A percentile compares a stretch with the other conserved stretches of the same genome.
Conservation (phyloP, 495 filamentous ascomycete genomes). For the Penicillium angulare region DNA sequence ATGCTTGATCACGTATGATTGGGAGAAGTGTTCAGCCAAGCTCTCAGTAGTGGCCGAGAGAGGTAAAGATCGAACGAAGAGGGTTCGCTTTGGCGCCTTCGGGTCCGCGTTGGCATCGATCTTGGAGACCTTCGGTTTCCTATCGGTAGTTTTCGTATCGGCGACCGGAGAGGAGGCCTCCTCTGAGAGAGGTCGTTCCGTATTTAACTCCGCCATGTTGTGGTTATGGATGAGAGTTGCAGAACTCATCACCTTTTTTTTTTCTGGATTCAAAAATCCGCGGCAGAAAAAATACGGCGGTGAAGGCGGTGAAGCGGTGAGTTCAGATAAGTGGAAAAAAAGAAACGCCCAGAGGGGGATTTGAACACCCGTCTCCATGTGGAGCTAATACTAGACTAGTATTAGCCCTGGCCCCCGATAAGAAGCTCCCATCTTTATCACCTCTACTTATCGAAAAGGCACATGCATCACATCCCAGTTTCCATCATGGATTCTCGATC, state of each 20-base stretch:
- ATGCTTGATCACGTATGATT: slow-evolving; percentile 91
- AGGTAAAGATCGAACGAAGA: slow-evolving; percentile 89
- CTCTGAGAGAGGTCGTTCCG: slow-evolving; percentile 33
- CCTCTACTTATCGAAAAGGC: neutral
- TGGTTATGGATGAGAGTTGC: slow-evolving; percentile 12
- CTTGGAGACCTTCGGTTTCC: slow-evolving; percentile 25
- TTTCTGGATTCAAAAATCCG: slow-evolving; percentile 39
- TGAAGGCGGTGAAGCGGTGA: slow-evolving; percentile 12
- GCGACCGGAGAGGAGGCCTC: slow-evolving; percentile 11
- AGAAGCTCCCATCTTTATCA: slow-evolving; percentile 21
- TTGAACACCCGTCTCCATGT: too few species aligned
- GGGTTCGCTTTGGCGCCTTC: slow-evolving; percentile 56
- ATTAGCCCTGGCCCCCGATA: slow-evolving; percentile 21
- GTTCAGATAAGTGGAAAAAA: too few species aligned
- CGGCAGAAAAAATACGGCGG: slow-evolving; percentile 46
- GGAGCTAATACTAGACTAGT: too few species aligned
- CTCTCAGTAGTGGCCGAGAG: slow-evolving; percentile 74
- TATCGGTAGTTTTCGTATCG: slow-evolving; percentile 10
- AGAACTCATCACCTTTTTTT: slow-evolving; percentile 18
- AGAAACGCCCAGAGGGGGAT: too few species aligned
- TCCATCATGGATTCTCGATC: slow-evolving; percentile 58
- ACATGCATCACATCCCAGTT: neutral
- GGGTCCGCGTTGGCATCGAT: slow-evolving; percentile 21
- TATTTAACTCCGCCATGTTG: slow-evolving; percentile 35
- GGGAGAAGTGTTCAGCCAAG: slow-evolving; percentile 84